Evolutionary conservation across 164 flowering plant genomes (phyloP), one percentile per base, ranked within the genome.

Genomic region (Annona squamosa): DNA sequence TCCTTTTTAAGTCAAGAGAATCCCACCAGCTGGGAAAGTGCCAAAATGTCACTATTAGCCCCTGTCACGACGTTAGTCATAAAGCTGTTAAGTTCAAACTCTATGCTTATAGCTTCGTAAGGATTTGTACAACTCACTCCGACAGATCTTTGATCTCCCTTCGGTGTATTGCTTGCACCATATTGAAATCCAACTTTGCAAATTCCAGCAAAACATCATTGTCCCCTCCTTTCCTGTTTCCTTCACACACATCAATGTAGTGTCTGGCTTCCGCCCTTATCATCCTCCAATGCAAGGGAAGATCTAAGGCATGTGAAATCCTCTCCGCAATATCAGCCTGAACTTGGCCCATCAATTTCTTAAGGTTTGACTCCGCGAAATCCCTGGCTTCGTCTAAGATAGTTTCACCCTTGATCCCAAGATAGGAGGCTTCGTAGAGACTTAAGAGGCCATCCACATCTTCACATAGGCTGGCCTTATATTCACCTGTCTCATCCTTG

Each of bases 381-480:
- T 43, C 75, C 42, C 26, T 46, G 19, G 78, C 80, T 18, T 82
- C 75, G 37, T 82, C 80, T 18, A 82, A 48, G 4, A 79, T 52
- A 26, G 74, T 48, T 68, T 82, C 84, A 0, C 75, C 82, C 18
- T 67, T 71, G 1, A 73, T 17, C 6, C 77, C 69, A 5, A 79
- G 74, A 71, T 65, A 61, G 26, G 82, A 63, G 6, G 84, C 84
- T 63, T 82, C 82, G 43, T 74, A 82, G 68, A 74, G 0, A 19
- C 76, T 43, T 37, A 72, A 41, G n/a, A 72, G 43, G 16, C 74
- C 69, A 5, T 44, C n/a, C 26, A 65, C 37, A 42, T 65, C 74
- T 3, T 65, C 43, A 48, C 59, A 42, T 47, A 72, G 62, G 46
- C 43, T 64, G 16, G 61, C 74, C 48, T 72, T 72, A 69, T 64